Evolutionary conservation across 2,329 filamentous ascomycete genomes (phyloP).

Genomic region (Aspergillus sp.): DNA sequence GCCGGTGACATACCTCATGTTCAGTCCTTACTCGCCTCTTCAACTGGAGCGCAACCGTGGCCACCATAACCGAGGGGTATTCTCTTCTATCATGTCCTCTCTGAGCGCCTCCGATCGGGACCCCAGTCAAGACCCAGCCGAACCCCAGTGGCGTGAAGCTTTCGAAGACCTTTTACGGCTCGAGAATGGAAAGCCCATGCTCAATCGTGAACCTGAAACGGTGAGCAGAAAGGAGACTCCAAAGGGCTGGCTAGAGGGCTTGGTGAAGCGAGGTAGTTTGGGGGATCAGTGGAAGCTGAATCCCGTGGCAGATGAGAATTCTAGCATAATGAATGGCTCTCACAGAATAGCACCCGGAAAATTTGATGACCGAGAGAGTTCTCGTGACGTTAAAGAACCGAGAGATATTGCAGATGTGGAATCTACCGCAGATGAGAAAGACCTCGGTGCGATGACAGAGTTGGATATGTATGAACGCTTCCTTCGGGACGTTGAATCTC

Average conservation of each 20-base stretch:
- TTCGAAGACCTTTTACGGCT: slow-evolving; percentile 56
- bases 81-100: slow-evolving; percentile 32
- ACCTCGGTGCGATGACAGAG: slow-evolving; percentile 27
- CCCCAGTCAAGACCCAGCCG: slow-evolving; percentile 10
- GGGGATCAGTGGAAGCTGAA: slow-evolving; percentile 35
- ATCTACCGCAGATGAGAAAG: slow-evolving; percentile 13
- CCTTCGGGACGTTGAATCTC: slow-evolving; percentile 32
- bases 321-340: neutral
- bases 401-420: slow-evolving; percentile 16
- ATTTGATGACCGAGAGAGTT: slow-evolving; percentile 29
- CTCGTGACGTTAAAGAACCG: slow-evolving; percentile 36
- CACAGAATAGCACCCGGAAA: neutral
- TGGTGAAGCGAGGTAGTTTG: slow-evolving; percentile 38
- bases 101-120: slow-evolving; percentile 28
- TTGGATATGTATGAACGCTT: slow-evolving; percentile 51
- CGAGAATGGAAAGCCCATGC: slow-evolving; percentile 40
- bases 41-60: slow-evolving; percentile 45
- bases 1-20: slow-evolving; percentile 40
- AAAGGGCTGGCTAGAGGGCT: slow-evolving; percentile 35
- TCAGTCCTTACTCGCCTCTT: slow-evolving; percentile 53
- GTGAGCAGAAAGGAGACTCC: slow-evolving; percentile 24
- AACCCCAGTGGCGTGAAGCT: slow-evolving; percentile 50
- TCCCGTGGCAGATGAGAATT: slow-evolving; percentile 13
- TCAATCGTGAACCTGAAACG: slow-evolving; percentile 25
- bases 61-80: slow-evolving; percentile 22